A percentile compares a stretch with the other conserved stretches of the same genome.
These are phyloP conservation scores for Royoungia palumana DNA, from an alignment of 768 basidiomycete species.

Conservation along the genomic window DNA sequence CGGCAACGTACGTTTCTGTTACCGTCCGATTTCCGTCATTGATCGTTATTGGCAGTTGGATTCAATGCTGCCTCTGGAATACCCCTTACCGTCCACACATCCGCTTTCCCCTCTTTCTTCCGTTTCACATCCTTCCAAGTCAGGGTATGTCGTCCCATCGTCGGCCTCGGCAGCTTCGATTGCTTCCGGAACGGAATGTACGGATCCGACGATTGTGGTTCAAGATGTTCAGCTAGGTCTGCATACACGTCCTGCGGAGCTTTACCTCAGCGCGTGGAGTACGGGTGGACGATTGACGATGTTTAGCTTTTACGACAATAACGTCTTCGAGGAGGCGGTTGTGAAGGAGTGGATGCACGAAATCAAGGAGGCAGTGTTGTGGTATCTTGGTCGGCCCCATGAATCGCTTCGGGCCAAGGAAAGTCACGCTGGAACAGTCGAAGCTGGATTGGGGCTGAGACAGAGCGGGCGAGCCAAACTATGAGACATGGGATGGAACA, in stretches of 20 bases:
- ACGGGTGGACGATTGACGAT: conserved; percentile 32
- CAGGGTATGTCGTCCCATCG: background rate
- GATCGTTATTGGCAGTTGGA: conserved; percentile 27
- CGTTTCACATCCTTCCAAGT: background rate
- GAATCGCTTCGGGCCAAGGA: no score
- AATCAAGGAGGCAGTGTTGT: conserved; percentile 29
- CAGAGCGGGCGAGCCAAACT: no score
- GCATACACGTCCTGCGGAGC: background rate
- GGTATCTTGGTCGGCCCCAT: conserved; percentile 20
- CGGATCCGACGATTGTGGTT: background rate
- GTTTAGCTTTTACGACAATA: conserved; percentile 38
- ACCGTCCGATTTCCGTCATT: background rate
- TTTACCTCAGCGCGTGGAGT: conserved; percentile 40
- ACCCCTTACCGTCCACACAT: conserved; percentile 27
- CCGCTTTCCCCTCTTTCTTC: conserved; percentile 14
- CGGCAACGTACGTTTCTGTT: conserved; percentile 23
- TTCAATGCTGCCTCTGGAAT: conserved; percentile 30
- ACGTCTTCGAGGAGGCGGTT: conserved; percentile 38
- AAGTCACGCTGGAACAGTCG: no score
- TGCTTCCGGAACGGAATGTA: background rate
- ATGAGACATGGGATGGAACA: no score
- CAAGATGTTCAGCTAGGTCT: background rate
- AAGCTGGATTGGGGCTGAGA: no score
- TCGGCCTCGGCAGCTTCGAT: background rate
- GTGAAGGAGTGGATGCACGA: conserved; percentile 46